Evolutionary conservation across 2,329 filamentous ascomycete genomes (phyloP).

Genomic region (Cladosporium sphaerospermum): DNA sequence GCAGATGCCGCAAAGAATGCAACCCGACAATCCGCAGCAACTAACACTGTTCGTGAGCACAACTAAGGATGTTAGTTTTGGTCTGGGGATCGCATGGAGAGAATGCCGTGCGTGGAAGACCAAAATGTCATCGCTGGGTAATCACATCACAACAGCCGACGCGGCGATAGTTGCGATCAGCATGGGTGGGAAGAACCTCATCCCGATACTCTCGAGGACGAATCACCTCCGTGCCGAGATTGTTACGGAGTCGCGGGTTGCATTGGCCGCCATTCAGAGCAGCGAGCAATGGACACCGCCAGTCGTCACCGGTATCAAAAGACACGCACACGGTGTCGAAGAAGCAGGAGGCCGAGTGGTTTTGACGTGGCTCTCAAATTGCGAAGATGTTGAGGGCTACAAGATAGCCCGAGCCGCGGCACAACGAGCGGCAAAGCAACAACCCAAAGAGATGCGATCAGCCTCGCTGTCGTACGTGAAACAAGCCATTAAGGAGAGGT

Average conservation of each 20-base stretch:
- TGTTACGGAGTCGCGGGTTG: neutral
- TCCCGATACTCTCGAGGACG: neutral
- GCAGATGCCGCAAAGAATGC: neutral
- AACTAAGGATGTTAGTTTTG: neutral
- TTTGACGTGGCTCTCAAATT: no score
- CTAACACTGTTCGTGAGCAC: neutral
- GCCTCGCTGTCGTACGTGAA: no score
- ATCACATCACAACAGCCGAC: neutral
- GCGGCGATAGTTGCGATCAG: neutral
- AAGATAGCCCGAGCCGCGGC: neutral
- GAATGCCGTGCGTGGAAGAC: neutral
- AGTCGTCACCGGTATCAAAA: no score
- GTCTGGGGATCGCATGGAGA: neutral
- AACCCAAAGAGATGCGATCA: no score
- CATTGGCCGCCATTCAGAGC: neutral
- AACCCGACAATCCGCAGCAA: neutral
- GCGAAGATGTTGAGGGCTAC: no score
- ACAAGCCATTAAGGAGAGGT: no score
- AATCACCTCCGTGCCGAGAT: neutral
- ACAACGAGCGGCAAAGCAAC: slow-evolving; percentile 1
- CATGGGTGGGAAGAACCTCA: neutral
- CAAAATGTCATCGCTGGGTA: neutral
- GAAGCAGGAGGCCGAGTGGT: no score
- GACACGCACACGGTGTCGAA: no score
- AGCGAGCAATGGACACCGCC: neutral